phyloP scores from a whole-genome alignment of 768 basidiomycete genomes.

The Heimioporus sp. region DNA sequence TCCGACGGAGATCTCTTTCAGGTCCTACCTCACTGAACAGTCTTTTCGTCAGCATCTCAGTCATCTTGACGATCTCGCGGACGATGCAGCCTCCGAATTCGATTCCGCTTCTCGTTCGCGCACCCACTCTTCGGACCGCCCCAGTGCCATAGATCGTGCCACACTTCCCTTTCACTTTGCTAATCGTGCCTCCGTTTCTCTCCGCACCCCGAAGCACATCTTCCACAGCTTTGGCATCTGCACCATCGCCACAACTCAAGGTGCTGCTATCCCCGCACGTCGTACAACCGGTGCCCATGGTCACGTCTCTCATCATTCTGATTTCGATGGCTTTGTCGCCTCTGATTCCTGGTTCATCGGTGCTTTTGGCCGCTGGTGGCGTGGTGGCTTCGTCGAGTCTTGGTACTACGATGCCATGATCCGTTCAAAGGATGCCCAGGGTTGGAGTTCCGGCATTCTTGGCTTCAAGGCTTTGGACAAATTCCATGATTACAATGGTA shows the following conservation, averaged over 20 bases:
- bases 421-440: slow-evolving; percentile 64
- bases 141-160: slow-evolving; percentile 22
- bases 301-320: slow-evolving; percentile 27
- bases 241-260: slow-evolving; percentile 61
- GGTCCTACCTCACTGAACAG: slow-evolving; percentile 93
- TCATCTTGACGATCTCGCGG: slow-evolving; percentile 67
- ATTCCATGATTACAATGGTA: slow-evolving; percentile 66
- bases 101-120: slow-evolving; percentile 28
- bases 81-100: slow-evolving; percentile 44
- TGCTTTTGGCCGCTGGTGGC: slow-evolving; percentile 90
- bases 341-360: slow-evolving; percentile 89
- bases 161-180: slow-evolving; percentile 71
- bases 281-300: slow-evolving; percentile 35
- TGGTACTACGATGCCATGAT: slow-evolving; percentile 73
- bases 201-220: slow-evolving; percentile 88
- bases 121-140: slow-evolving; percentile 22
- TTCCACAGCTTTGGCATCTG: slow-evolving; percentile 87
- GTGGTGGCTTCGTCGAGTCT: slow-evolving; percentile 76
- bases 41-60: slow-evolving; percentile 94
- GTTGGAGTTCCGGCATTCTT: slow-evolving; percentile 76
- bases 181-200: slow-evolving; percentile 87
- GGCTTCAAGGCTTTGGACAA: slow-evolving; percentile 72
- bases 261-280: slow-evolving; percentile 43
- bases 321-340: slow-evolving; percentile 47
- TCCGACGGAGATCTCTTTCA: slow-evolving; percentile 90